Base-by-base conservation (phyloP, 2,329 filamentous ascomycete genomes). In the Clonostachys chloroleuca region DNA sequence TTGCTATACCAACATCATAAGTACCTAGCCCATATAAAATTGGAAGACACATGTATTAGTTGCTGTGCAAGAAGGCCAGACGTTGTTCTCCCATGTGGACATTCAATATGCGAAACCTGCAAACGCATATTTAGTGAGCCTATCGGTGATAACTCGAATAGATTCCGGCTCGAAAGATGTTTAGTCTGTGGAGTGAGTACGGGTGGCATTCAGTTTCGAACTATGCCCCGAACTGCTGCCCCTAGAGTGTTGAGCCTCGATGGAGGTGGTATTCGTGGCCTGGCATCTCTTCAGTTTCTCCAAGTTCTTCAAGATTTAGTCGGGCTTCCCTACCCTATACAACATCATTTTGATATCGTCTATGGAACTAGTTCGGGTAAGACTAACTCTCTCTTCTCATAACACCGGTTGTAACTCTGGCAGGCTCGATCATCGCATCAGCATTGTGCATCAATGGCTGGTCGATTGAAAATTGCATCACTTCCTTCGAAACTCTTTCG, bases 391-490 rank as follows among this genome's bases (percentile, higher is more conserved):
- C 36, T 40, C 24, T 16, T 20, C 5, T 17, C 7, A 37, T 13
- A 6, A 37, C 37, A 14, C 44, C 42, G 18, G 34, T 43, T n/a
- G 18, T 6, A 30, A 41, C 12, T 30, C 13, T 24, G 17, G 30
- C 17, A 51, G 49, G 49, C n/a, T 43, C 49, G 6, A 51, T 51
- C 30, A 46, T 42, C 35, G 46, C 46, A 20, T 48, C 43, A 33
- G 49, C 49, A 18, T 46, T 51, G 20, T 46, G 40, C 34, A 45
- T 48, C 42, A 51, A 51, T 42, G 46, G 40, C 18, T 51, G 49
- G 49, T 18, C 46, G 24, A 20, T 51, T 33, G 46, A 51, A 16
- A 40, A 44, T 18, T 51, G 43, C 41, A 48, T 51, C 39, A 40
- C 42, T 14, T 37, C 44, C 40, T 40, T 51, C 48, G 49, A 37